A percentile compares a stretch with the other conserved stretches of the same genome.
These are phyloP conservation scores for Eruca vesicaria DNA, from an alignment of 441 rosid species.

Conservation along the genomic window DNA sequence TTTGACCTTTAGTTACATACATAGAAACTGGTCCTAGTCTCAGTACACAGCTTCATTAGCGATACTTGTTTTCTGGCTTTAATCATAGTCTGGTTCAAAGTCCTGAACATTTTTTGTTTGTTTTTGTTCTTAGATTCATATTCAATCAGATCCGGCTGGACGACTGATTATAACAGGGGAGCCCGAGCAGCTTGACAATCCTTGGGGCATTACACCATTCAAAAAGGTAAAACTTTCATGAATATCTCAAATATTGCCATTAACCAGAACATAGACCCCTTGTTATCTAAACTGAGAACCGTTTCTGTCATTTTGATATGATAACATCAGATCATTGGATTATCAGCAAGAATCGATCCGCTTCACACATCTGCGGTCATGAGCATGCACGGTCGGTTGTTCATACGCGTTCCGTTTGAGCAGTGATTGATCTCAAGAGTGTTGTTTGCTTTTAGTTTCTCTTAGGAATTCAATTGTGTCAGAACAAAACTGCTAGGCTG, in stretches of 20 bases:
- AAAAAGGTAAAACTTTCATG: constrained; percentile 55
- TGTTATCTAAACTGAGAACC: background rate
- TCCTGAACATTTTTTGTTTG: constrained; percentile 8
- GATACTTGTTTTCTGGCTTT: background rate
- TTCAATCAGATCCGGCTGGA: constrained; percentile 93
- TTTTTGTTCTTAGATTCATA: constrained; percentile 53
- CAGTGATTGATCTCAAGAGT: constrained; percentile 43
- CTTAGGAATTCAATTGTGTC: constrained; percentile 4
- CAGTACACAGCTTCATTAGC: background rate
- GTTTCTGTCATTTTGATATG: background rate
- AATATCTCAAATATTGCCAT: background rate
- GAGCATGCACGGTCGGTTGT: constrained; percentile 78
- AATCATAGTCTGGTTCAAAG: background rate
- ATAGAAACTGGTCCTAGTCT: background rate
- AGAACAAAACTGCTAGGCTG: constrained; percentile 13
- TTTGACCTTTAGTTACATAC: background rate
- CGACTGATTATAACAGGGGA: constrained; percentile 80
- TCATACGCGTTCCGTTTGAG: constrained; percentile 69
- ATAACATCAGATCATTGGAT: constrained; percentile 58
- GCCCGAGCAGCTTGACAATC: constrained; percentile 83
- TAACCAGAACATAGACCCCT: background rate
- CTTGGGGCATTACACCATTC: constrained; percentile 96
- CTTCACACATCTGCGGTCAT: constrained; percentile 70
- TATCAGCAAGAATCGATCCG: constrained; percentile 82
- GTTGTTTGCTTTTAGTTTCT: constrained; percentile 1